Conservation (phyloP, 2,329 filamentous ascomycete genomes). For the Penicillium glabrum region DNA sequence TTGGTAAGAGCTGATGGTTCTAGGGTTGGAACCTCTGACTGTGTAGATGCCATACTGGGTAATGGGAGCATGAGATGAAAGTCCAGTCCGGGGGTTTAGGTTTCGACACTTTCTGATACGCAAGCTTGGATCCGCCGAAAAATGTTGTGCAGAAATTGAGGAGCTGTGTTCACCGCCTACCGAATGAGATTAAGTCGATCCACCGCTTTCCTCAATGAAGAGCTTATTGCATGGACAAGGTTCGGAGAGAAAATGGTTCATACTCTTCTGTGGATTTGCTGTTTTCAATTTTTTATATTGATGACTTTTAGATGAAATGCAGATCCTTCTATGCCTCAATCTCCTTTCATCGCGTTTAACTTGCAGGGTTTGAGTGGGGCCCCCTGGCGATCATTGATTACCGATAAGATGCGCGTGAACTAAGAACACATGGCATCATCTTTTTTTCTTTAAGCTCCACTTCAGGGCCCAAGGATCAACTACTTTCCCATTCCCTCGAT, state of each 20-base stretch:
- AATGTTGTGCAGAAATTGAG: conserved; percentile 2
- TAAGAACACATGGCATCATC: conserved; percentile 42
- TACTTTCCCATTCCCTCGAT: not conserved
- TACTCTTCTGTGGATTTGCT: not conserved
- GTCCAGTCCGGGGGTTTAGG: not conserved
- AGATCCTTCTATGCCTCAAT: not conserved
- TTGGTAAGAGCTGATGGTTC: conserved; percentile 41
- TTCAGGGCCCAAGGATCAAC: not conserved
- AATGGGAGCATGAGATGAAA: not conserved
- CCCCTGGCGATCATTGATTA: conserved; percentile 16
- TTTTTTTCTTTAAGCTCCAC: conserved; percentile 7
- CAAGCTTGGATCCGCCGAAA: not conserved
- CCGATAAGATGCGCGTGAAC: conserved; percentile 18
- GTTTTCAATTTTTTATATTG: not conserved
- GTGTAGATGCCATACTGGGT: conserved; percentile 15
- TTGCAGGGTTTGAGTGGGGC: conserved; percentile 18
- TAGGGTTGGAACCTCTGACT: conserved; percentile 12
- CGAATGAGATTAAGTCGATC: not conserved
- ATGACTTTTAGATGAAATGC: not conserved
- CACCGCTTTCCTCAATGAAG: conserved; percentile 12
- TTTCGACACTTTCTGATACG: not conserved
- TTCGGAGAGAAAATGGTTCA: not conserved
- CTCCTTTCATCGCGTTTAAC: conserved; percentile 3
- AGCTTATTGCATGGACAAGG: not conserved
- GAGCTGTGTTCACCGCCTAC: conserved; percentile 10